A percentile compares a stretch with the other conserved stretches of the same genome.
Conservation (phyloP, 805 yeast genomes). For the Kazachstania taianensis region DNA sequence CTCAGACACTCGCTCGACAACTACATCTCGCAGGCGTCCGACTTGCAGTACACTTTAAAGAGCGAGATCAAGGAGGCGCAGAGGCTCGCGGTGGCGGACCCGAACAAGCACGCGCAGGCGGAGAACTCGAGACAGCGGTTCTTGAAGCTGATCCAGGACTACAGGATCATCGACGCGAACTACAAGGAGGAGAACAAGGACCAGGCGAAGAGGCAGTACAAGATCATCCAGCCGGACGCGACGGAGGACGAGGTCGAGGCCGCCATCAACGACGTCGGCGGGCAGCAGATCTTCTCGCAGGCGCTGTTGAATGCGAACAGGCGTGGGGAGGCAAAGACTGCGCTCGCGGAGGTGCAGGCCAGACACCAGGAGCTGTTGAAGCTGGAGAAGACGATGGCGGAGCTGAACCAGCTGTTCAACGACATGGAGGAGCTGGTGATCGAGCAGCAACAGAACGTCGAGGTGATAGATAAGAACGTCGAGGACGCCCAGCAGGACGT, state of each 20-base stretch:
- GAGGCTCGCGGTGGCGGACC: conserved; percentile 56
- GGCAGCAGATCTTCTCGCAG: conserved; percentile 89
- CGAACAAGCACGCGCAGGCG: conserved; percentile 81
- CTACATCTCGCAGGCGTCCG: conserved; percentile 65
- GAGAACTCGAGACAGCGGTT: conserved; percentile 80
- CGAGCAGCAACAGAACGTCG: conserved; percentile 85
- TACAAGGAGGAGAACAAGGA: conserved; percentile 75
- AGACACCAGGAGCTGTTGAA: conserved; percentile 92
- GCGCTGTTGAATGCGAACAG: conserved; percentile 80
- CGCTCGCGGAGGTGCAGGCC: conserved; percentile 87
- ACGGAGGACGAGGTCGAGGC: conserved; percentile 74
- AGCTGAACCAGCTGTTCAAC: conserved; percentile 84
- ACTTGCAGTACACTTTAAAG: conserved; percentile 68
- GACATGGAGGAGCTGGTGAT: conserved; percentile 95
- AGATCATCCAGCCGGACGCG: conserved; percentile 79
- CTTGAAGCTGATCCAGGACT: conserved; percentile 75
- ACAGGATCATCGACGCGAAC: conserved; percentile 75
- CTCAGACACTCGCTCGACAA: conserved; percentile 69
- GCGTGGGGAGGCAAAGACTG: conserved; percentile 92
- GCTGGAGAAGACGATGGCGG: conserved; percentile 92
- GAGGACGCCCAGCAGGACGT: conserved; percentile 79
- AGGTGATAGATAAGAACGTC: conserved; percentile 72
- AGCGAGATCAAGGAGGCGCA: conserved; percentile 68
- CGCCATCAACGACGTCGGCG: conserved; percentile 74
- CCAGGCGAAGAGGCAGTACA: conserved; percentile 88